Percentiles rank a stretch among this genome's conserved stretches.
phyloP scores from a whole-genome alignment of 768 basidiomycete species.

The Wakefieldia striispora region DNA sequence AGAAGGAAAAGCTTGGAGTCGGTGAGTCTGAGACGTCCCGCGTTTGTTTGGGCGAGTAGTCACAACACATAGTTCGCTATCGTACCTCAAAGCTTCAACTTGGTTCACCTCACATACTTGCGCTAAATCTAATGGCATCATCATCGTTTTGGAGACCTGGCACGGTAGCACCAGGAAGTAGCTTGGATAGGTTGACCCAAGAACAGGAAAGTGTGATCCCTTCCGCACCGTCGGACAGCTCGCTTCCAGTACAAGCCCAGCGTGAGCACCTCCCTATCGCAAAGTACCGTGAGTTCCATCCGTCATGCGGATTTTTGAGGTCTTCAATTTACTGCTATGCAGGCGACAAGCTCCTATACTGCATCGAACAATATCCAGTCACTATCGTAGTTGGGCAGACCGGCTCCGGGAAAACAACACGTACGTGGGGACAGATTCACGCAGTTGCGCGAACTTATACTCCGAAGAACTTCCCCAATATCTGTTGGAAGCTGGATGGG shows the following conservation, averaged over 20 bases:
- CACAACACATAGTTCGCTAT: too few relatives aligned
- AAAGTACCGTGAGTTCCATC: conserved; percentile 69
- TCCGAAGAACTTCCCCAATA: conserved; percentile 89
- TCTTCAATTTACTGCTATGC: conserved; percentile 2
- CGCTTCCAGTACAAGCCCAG: conserved; percentile 68
- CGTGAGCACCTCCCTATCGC: conserved; percentile 85
- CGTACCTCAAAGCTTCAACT: too few relatives aligned
- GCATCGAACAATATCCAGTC: conserved; percentile 80
- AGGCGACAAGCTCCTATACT: conserved; percentile 81
- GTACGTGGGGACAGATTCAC: conserved; percentile 44
- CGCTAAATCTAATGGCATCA: conserved; percentile 39
- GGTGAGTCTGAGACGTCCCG: not conserved
- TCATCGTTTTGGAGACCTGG: conserved; percentile 91
- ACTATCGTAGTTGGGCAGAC: conserved; percentile 92
- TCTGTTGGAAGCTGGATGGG: conserved; percentile 92
- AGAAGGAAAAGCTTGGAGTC: too few relatives aligned
- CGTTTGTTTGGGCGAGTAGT: conserved; percentile 8
- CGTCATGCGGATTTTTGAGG: conserved; percentile 19
- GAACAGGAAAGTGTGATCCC: conserved; percentile 70
- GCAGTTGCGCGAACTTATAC: conserved; percentile 1
- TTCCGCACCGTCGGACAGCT: conserved; percentile 54
- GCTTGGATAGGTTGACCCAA: conserved; percentile 79
- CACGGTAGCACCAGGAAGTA: conserved; percentile 78
- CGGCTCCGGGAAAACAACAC: conserved; percentile 97
- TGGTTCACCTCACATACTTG: not conserved